Conservation (phyloP, 169 alveolate genomes). For the Amoebophrya sp. region DNA sequence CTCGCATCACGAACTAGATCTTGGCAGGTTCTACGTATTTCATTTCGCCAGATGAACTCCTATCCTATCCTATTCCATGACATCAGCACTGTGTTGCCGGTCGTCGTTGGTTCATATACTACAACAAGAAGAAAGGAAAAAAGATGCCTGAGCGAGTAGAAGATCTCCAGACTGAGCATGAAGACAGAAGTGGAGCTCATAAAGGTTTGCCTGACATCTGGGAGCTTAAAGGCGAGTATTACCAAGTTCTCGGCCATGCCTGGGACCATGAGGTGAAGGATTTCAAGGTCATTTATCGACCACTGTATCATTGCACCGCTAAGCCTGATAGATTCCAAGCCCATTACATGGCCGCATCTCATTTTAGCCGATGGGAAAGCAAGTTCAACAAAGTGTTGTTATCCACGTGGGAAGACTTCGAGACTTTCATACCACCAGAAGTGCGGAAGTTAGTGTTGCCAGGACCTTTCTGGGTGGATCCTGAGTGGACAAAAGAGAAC, state of each 20-base stretch:
- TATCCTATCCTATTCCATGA: too few relatives aligned
- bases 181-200: too few relatives aligned
- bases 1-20: too few relatives aligned
- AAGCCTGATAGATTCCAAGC: background rate
- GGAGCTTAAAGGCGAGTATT: slow-evolving; percentile 7
- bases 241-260: background rate
- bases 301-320: slow-evolving; percentile 13
- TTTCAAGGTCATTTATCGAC: background rate
- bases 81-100: too few relatives aligned
- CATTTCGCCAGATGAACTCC: too few relatives aligned
- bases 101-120: too few relatives aligned
- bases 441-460: background rate
- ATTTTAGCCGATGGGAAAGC: background rate
- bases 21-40: too few relatives aligned
- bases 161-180: too few relatives aligned
- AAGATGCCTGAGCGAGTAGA: too few relatives aligned
- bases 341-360: background rate
- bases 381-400: background rate
- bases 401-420: background rate
- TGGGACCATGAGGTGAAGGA: slow-evolving; percentile 18
- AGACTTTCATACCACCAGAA: background rate
- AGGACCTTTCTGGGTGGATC: slow-evolving; percentile 1
- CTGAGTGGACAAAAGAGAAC: background rate
- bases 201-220: background rate
- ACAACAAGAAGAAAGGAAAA: too few relatives aligned